Base-by-base conservation (phyloP, 2,329 filamentous ascomycete genomes). In the Bipolaris cookei region DNA sequence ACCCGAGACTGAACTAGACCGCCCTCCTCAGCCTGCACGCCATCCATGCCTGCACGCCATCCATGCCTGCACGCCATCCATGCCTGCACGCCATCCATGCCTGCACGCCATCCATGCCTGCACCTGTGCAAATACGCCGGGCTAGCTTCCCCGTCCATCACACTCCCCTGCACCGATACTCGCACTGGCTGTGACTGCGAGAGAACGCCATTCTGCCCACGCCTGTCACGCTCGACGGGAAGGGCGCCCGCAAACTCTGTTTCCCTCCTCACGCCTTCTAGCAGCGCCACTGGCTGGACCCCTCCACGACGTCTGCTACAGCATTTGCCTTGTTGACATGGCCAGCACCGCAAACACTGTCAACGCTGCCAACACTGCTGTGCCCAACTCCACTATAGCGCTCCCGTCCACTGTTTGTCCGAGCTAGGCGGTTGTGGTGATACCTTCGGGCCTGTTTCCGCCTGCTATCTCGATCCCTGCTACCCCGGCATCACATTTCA, bases 401-500 rank as follows among this genome's bases (percentile, higher is more conserved):
- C 25, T 3, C 8, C 28, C 28, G 28, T 13, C 28, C 28, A 30
- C 10, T 30, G 28, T 30, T 30, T 30, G 28, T 30, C 28, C 28
- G 20, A 11, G 20, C 18, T n/a, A 13, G 21, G 8, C 39, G 39
- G 14, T n/a, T 23, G 5, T 20, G 10, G 5, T 42, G 39, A 21
- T 21, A 21, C 39, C 20, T 42, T 25, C 13, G 37, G 48, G 42
- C 35, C 49, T 42, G 41, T 25, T n/a, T 41, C 41, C 53, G 56
- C 55, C 34, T 55, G 51, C 51, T 42, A 32, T 46, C 39, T 43
- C 32, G 14, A 34, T 50, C 37, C 30, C 38, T 37, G 21, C 38
- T 32, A 48, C 47, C 45, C 50, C 38, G 47, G 51, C 47, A 50
- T 56, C 48, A 43, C 52, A 61, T 58, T 44, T 34, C 34, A 25